These are phyloP conservation scores for Garcia nutans DNA, from an alignment of 345 rosid genomes.

Conservation along the genomic window DNA sequence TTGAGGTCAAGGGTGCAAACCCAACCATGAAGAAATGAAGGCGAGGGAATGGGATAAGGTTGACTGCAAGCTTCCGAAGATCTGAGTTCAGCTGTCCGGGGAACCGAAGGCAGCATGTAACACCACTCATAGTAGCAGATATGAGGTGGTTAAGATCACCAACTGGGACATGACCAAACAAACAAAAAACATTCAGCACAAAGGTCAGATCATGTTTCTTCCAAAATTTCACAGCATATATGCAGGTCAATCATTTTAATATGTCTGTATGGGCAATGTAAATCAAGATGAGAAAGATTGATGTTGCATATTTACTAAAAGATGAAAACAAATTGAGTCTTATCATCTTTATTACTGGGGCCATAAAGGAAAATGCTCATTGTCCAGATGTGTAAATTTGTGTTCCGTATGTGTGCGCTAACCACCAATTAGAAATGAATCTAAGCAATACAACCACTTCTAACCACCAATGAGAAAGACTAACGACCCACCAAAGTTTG, in stretches of 20 bases:
- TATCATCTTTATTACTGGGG: slow-evolving; percentile 4
- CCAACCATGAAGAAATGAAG: slow-evolving; percentile 33
- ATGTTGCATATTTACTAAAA: background rate
- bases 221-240: background rate
- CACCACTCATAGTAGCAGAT: slow-evolving; percentile 33
- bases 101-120: slow-evolving; percentile 30
- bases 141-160: slow-evolving; percentile 33
- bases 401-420: background rate
- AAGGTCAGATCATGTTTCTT: background rate
- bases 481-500: background rate
- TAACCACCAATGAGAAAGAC: slow-evolving; percentile 6
- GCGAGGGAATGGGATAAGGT: slow-evolving; percentile 30
- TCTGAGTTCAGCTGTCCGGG: slow-evolving; percentile 33
- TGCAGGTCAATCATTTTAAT: background rate
- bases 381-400: background rate
- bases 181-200: background rate
- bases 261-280: background rate
- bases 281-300: background rate
- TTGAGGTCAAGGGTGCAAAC: slow-evolving; percentile 28
- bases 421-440: background rate
- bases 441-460: background rate
- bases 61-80: slow-evolving; percentile 28
- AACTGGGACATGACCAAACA: slow-evolving; percentile 14
- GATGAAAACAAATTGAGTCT: background rate
- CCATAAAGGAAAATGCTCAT: background rate